Percentiles rank a stretch among this genome's conserved stretches.
These are phyloP conservation scores for Mucor plumbeus DNA, from an alignment of 371 early-diverging fungal genomes.

Conservation along the genomic window DNA sequence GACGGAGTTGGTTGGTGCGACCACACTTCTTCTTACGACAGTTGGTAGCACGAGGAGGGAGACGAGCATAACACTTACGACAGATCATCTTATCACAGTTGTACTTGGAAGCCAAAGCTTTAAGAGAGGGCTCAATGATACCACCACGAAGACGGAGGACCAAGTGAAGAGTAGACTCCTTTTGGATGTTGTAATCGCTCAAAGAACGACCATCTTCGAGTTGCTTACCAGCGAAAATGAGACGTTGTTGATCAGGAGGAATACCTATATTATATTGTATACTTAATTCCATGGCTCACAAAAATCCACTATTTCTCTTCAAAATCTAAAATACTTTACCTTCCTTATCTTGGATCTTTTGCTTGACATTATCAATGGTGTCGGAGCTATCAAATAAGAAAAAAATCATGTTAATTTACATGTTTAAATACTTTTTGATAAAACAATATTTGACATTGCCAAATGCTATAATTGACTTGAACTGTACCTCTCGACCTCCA, in stretches of 20 bases:
- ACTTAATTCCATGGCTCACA: background rate
- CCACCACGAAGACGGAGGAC: conserved; percentile 98
- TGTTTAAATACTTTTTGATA: background rate
- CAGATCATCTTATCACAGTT: conserved; percentile 99
- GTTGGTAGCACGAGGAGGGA: conserved; percentile 99
- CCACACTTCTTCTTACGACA: conserved; percentile 99
- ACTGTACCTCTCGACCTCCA: conserved; percentile 85
- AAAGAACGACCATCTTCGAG: conserved; percentile 97
- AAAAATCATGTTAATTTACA: conserved; percentile 26
- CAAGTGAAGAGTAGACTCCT: conserved; percentile 98
- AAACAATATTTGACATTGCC: no score
- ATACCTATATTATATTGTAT: conserved; percentile 64
- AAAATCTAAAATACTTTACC: conserved; percentile 13
- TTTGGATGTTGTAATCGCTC: conserved; percentile 91
- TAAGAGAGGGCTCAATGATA: conserved; percentile 97
- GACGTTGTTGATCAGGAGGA: conserved; percentile 99
- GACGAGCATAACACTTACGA: conserved; percentile 99
- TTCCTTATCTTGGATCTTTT: conserved; percentile 98
- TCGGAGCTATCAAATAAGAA: conserved; percentile 73
- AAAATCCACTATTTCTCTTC: no score
- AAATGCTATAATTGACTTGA: no score
- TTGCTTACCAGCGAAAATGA: conserved; percentile 99
- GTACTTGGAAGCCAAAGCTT: conserved; percentile 97
- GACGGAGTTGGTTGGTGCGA: conserved; percentile 98
- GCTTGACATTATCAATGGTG: conserved; percentile 97